Evolutionary conservation across 768 basidiomycete genomes (phyloP), one percentile per base, ranked within the genome.

Genomic region (Kwoniella dejecticola): DNA sequence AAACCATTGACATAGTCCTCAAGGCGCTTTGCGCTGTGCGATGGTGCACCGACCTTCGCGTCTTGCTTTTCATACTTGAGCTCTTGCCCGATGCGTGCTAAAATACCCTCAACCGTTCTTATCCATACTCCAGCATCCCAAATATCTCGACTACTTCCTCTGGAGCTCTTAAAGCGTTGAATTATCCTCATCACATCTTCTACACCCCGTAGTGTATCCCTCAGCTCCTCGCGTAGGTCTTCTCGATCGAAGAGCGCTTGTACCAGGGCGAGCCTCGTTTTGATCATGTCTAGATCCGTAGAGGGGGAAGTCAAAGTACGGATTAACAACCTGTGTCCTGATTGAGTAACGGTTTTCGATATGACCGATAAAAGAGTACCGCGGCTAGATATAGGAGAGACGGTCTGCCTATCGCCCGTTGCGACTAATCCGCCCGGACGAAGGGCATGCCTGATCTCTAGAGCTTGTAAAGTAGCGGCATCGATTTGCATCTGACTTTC

Each of bases 281-380:
- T 68, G 62, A 79, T 77, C 0, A 26, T 36, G 0, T 21, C n/a
- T 21, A 77, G 21, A 42, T 69, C 50, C 6, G 74, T 72, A 4
- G 68, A 72, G 0, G 77, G 77, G 24, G 75, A 68, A 4, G 71
- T 73, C 0, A 79, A 60, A 0, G 74, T 76, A 11, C 76, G 64
- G 11, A 76, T 60, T 24, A 79, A 67, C 2, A 79, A 66, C 23
- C 77, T 60, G 30, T 75, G 73, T 5, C 77, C 77, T 2, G 74
- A 67, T 17, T 66, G 57, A 4, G 77, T 77, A 41, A 71, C 56
- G 1, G 77, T 75, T 31, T 70, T 56, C 15, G 64, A 64, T 50
- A 79, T 64, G 24, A 77, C 76, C 2, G 71, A 72, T n/a, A 79
- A 57, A 13, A 79, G 54, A 2, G 76, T 79, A 5, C 77, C 77